phyloP scores from a whole-genome alignment of 208 protist genomes.

The Trichomonas tenax region DNA sequence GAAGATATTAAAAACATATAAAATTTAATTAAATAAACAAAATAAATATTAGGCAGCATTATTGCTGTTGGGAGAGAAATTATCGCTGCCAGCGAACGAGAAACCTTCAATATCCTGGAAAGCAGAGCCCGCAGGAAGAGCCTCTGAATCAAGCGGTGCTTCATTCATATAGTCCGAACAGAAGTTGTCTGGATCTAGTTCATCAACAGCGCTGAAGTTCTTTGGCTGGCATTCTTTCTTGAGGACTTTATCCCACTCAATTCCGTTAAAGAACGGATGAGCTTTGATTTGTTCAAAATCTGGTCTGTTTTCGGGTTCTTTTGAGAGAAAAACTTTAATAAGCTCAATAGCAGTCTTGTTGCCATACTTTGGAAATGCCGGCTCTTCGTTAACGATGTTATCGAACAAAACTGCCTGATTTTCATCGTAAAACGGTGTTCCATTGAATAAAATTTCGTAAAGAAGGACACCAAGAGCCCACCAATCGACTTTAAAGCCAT shows the following conservation, averaged over 20 bases:
- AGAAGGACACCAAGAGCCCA: not conserved
- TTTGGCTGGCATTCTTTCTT: not conserved
- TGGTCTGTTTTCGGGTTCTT: not conserved
- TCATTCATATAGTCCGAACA: not conserved
- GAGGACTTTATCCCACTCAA: not conserved
- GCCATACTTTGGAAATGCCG: not conserved
- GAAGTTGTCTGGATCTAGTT: not conserved
- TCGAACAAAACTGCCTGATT: not conserved
- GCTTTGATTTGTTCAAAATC: not conserved
- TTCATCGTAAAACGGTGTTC: slow-evolving; percentile 14
- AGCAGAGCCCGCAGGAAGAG: not conserved
- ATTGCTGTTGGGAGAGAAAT: not conserved
- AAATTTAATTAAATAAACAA: too few relatives aligned
- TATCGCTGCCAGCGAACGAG: not conserved
- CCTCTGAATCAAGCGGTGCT: not conserved
- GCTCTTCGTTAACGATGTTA: not conserved
- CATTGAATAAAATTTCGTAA: not conserved
- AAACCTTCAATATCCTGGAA: not conserved
- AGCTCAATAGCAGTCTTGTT: not conserved
- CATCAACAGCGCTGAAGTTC: not conserved
- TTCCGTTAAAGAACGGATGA: not conserved
- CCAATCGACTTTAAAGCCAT: not conserved
- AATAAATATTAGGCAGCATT: not conserved
- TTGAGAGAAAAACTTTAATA: not conserved
- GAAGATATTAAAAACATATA: too few relatives aligned